Evolutionary conservation across 2,329 filamentous ascomycete genomes (phyloP).

Genomic region (Penicillium capsulatum): DNA sequence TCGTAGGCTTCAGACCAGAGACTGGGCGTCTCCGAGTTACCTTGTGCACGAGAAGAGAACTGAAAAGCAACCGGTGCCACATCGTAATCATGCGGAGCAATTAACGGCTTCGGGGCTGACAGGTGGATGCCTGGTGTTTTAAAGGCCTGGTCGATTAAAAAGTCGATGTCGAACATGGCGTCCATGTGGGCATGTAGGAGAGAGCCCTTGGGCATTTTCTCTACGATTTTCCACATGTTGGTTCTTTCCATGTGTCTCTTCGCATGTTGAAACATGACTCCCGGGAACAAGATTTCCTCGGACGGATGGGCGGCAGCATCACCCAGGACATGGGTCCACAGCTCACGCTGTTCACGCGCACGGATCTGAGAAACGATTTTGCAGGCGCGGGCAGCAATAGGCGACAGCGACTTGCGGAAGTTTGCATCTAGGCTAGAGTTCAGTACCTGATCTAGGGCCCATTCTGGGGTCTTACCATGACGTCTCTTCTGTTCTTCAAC

Average conservation of each 20-base stretch:
- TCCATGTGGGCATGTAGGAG: constrained; percentile 74
- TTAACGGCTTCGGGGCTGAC: constrained; percentile 54
- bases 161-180: constrained; percentile 85
- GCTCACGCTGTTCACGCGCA: constrained; percentile 65
- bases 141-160: constrained; percentile 68
- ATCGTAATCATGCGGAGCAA: constrained; percentile 51
- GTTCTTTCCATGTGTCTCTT: constrained; percentile 83
- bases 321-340: constrained; percentile 73
- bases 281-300: constrained; percentile 67
- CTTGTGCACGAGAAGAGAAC: constrained; percentile 49
- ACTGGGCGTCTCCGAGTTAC: constrained; percentile 43
- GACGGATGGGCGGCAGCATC: constrained; percentile 61
- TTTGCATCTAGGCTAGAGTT: constrained; percentile 22
- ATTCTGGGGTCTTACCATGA: constrained; percentile 57
- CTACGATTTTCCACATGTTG: constrained; percentile 78
- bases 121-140: constrained; percentile 70
- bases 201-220: constrained; percentile 78
- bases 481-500: constrained; percentile 75
- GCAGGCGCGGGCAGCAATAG: constrained; percentile 72
- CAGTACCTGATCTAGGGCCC: constrained; percentile 3
- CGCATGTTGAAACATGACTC: constrained; percentile 89
- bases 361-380: constrained; percentile 76
- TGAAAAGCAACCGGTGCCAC: constrained; percentile 59
- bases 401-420: constrained; percentile 58
- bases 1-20: constrained; percentile 67